Percentiles rank a stretch among this genome's conserved stretches.
Conservation (phyloP, 2,329 filamentous ascomycete genomes). For the Pyricularia sp. region DNA sequence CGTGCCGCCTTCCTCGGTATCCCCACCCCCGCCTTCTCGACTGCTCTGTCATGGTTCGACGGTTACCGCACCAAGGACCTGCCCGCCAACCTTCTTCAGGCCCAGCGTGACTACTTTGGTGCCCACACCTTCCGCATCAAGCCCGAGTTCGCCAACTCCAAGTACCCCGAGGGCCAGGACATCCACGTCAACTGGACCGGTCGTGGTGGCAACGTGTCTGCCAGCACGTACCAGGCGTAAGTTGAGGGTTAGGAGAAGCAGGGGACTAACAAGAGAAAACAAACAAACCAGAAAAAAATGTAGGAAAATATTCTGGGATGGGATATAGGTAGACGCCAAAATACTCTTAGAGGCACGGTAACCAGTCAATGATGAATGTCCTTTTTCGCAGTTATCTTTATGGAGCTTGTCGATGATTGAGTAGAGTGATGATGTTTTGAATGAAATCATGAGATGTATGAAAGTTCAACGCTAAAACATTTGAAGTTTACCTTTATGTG, state of each 20-base stretch:
- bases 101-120: slow-evolving; percentile 99
- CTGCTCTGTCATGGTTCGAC: slow-evolving; percentile 96
- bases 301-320: slow-evolving; percentile 8
- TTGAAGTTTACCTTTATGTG: background rate
- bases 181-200: slow-evolving; percentile 99
- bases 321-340: background rate
- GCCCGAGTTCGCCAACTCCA: slow-evolving; percentile 65
- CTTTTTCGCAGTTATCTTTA: background rate
- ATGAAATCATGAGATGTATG: too few relatives aligned
- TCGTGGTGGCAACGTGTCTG: slow-evolving; percentile 92
- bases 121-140: slow-evolving; percentile 86
- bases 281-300: background rate
- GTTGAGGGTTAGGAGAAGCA: slow-evolving; percentile 3
- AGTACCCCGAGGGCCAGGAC: slow-evolving; percentile 77
- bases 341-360: background rate
- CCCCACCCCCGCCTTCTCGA: slow-evolving; percentile 92
- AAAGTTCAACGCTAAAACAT: background rate
- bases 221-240: slow-evolving; percentile 96
- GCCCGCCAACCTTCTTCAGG: slow-evolving; percentile 96
- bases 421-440: background rate
- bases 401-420: background rate
- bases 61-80: slow-evolving; percentile 96
- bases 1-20: slow-evolving; percentile 92
- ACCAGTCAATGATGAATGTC: background rate
- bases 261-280: slow-evolving; percentile 3